phyloP scores from a whole-genome alignment of 2,329 filamentous ascomycete species.

The Neonectria coccinea region DNA sequence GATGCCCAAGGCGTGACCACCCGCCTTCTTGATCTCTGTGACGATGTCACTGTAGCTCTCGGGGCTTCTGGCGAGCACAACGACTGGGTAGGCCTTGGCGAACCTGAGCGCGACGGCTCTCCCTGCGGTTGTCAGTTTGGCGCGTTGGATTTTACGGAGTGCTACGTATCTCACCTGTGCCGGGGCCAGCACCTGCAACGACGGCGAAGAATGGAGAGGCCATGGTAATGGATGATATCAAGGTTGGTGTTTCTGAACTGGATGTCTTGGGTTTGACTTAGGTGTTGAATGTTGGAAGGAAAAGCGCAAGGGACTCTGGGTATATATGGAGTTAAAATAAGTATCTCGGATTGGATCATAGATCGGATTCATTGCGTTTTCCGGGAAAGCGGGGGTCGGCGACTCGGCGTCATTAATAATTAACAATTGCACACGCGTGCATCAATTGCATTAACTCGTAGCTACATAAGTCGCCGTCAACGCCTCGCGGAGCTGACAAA shows the following conservation, averaged over 20 bases:
- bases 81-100: conserved; percentile 75
- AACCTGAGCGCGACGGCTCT: conserved; percentile 67
- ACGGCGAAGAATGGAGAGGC: conserved; percentile 69
- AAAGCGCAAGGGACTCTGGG: background rate
- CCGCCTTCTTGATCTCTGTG: conserved; percentile 73
- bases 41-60: conserved; percentile 75
- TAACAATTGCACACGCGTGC: background rate
- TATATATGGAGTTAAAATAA: conserved; percentile 17
- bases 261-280: background rate
- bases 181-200: conserved; percentile 78
- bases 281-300: background rate
- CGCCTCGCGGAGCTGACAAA: background rate
- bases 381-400: conserved; percentile 18
- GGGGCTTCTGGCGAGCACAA: conserved; percentile 77
- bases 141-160: conserved; percentile 1
- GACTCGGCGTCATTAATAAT: conserved; percentile 15
- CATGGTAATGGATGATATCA: conserved; percentile 14
- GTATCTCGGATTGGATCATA: conserved; percentile 19
- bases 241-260: background rate
- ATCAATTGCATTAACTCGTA: background rate
- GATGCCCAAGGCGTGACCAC: conserved; percentile 78
- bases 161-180: conserved; percentile 61
- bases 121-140: conserved; percentile 47
- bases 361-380: conserved; percentile 14
- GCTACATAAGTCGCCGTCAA: background rate